Percentiles rank a stretch among this genome's conserved stretches.
Evolutionary conservation across 345 rosid species (phyloP).

Genomic region (Eucalyptus fibrosa): DNA sequence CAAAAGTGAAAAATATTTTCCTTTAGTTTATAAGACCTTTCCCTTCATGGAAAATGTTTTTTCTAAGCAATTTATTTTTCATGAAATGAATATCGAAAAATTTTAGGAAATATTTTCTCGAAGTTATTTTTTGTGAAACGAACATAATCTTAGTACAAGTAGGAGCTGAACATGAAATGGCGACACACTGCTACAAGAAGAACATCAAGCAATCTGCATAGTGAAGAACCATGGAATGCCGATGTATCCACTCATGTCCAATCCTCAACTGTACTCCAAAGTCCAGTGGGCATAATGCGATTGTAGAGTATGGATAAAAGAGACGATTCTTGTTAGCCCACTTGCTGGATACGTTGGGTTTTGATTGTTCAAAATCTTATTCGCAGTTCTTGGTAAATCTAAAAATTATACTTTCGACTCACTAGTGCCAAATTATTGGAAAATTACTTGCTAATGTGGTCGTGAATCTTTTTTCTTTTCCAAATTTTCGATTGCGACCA

Average conservation of each 20-base stretch:
- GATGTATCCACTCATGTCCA: not conserved
- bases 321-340: not conserved
- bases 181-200: not conserved
- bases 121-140: too few species aligned
- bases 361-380: not conserved
- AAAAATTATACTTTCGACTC: not conserved
- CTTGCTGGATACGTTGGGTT: not conserved
- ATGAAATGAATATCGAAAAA: accelerated
- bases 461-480: not conserved
- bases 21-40: accelerated
- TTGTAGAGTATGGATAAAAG: not conserved
- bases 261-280: not conserved
- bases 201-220: not conserved
- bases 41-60: too few species aligned
- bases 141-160: accelerated
- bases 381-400: not conserved
- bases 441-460: not conserved
- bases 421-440: not conserved
- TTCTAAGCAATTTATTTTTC: accelerated
- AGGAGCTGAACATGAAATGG: not conserved
- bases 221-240: not conserved
- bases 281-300: not conserved
- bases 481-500: not conserved
- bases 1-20: accelerated
- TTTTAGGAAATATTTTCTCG: accelerated